phyloP scores from a whole-genome alignment of 345 rosid species.

The Erucastrum elatum region DNA sequence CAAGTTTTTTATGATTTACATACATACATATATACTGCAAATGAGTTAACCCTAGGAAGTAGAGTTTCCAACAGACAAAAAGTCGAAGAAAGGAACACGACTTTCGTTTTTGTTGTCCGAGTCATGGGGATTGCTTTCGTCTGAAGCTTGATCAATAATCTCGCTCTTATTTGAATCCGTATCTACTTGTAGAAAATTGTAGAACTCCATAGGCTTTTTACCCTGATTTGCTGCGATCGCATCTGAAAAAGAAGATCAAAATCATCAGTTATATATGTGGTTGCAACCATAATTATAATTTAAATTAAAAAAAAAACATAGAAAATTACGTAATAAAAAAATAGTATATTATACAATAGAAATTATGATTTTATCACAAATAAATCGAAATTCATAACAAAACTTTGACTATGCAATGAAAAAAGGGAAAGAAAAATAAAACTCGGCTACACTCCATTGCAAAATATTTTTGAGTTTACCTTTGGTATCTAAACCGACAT shows the following conservation, averaged over 20 bases:
- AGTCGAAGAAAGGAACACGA: constrained; percentile 54
- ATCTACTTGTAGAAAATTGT: constrained; percentile 70
- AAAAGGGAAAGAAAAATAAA: background rate
- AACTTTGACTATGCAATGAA: background rate
- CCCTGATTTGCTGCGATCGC: constrained; percentile 9
- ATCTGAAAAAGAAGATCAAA: background rate
- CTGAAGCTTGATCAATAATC: constrained; percentile 49
- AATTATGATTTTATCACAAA: background rate
- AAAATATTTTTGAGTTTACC: constrained; percentile 20
- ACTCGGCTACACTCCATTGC: background rate
- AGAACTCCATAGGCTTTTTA: constrained; percentile 50
- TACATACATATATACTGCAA: background rate
- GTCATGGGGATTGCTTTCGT: constrained; percentile 17
- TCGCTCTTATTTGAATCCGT: constrained; percentile 64
- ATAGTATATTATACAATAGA: background rate
- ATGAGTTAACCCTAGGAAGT: constrained; percentile 33
- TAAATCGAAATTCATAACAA: background rate
- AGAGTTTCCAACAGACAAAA: constrained; percentile 54
- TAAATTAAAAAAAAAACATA: background rate
- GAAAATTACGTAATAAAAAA: background rate
- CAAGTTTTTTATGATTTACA: constrained; percentile 1
- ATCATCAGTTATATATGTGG: background rate
- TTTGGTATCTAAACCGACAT: constrained; percentile 21
- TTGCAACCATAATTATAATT: background rate
- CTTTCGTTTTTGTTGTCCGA: constrained; percentile 18